A percentile compares a stretch with the other conserved stretches of the same genome.
Evolutionary conservation across 1,284 basidiomycete genomes (phyloP).

Genomic region (Anthracocystis walkeri): DNA sequence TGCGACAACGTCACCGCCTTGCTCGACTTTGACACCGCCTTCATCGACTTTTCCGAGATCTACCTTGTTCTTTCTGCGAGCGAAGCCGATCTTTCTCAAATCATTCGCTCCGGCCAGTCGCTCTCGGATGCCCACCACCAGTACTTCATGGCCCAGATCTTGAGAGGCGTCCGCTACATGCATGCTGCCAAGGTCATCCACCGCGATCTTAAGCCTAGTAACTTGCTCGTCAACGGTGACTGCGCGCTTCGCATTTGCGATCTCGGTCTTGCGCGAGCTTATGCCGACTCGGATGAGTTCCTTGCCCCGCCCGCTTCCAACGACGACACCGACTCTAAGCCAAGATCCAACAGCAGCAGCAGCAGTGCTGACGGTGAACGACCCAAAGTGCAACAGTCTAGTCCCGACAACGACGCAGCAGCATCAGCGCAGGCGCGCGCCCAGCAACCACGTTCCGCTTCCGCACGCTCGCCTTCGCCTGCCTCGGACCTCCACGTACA

Average conservation of each 20-base stretch:
- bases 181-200: conserved; percentile 67
- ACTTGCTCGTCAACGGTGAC: conserved; percentile 68
- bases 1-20: conserved; percentile 65
- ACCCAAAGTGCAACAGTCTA: conserved; percentile 6
- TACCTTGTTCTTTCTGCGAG: conserved; percentile 66
- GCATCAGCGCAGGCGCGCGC: not conserved
- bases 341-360: conserved; percentile 20
- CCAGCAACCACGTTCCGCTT: conserved; percentile 11
- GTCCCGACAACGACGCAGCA: conserved; percentile 1
- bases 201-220: conserved; percentile 68
- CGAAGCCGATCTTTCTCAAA: conserved; percentile 68
- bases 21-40: conserved; percentile 68
- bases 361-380: conserved; percentile 27
- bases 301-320: conserved; percentile 19
- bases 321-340: conserved; percentile 22
- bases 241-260: conserved; percentile 67
- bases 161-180: conserved; percentile 67
- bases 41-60: conserved; percentile 68
- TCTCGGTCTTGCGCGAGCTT: conserved; percentile 66
- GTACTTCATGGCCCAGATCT: conserved; percentile 67
- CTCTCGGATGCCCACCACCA: conserved; percentile 67
- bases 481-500: conserved; percentile 44
- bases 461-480: conserved; percentile 33
- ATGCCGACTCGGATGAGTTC: conserved; percentile 37
- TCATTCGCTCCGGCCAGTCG: conserved; percentile 64